Conservation (phyloP, 495 filamentous ascomycete species). For the Podospora sp. region DNA sequence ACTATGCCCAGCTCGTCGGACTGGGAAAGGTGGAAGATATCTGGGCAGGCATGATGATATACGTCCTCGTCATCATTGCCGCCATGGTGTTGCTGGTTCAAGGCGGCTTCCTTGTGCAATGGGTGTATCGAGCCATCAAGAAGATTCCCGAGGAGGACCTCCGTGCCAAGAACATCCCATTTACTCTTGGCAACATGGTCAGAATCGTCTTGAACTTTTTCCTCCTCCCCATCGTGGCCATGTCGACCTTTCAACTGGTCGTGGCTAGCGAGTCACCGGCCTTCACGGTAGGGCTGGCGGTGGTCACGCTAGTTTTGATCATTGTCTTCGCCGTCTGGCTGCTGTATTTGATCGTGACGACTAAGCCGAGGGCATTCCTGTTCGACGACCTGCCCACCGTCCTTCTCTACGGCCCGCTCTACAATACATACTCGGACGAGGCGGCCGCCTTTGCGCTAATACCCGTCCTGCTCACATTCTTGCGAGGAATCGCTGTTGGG, state of each 20-base stretch:
- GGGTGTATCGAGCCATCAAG: conserved; percentile 69
- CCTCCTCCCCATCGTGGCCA: conserved; percentile 77
- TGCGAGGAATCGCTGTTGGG: conserved; percentile 88
- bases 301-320: conserved; percentile 69
- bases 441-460: conserved; percentile 81
- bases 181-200: conserved; percentile 82
- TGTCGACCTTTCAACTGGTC: conserved; percentile 92
- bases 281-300: conserved; percentile 70
- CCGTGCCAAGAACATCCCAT: conserved; percentile 89
- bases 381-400: conserved; percentile 93
- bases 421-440: conserved; percentile 95
- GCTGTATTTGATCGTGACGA: conserved; percentile 73
- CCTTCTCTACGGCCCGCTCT: conserved; percentile 89
- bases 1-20: conserved; percentile 80
- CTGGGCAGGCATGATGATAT: conserved; percentile 90
- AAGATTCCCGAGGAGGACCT: conserved; percentile 82
- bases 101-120: conserved; percentile 72
- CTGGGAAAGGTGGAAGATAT: conserved; percentile 76
- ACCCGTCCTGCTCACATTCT: conserved; percentile 77
- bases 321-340: conserved; percentile 77
- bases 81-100: conserved; percentile 72
- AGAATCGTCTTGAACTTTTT: conserved; percentile 92
- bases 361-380: conserved; percentile 78
- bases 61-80: conserved; percentile 74
- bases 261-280: conserved; percentile 66